A percentile compares a stretch with the other conserved stretches of the same genome.
Conservation (phyloP, 2,329 filamentous ascomycete genomes). For the Hirsutella minnesotensis region DNA sequence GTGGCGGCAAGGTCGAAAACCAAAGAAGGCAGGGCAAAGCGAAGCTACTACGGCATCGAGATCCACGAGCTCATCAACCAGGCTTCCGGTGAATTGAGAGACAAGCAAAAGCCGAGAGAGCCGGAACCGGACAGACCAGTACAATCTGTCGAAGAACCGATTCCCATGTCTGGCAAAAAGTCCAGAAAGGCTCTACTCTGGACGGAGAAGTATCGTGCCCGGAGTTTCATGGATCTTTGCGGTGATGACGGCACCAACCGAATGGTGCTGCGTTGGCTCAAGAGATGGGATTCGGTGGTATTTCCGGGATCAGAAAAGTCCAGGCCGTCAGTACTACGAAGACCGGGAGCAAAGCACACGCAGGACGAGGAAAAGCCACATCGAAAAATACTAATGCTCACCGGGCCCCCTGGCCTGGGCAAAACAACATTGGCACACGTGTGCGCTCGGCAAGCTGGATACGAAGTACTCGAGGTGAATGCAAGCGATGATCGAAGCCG, state of each 20-base stretch:
- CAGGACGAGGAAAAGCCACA: slow-evolving; percentile 63
- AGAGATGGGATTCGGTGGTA: slow-evolving; percentile 84
- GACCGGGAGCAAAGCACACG: slow-evolving; percentile 29
- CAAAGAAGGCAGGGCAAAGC: slow-evolving; percentile 55
- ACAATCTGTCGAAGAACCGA: slow-evolving; percentile 28
- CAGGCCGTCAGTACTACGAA: slow-evolving; percentile 30
- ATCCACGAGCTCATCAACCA: slow-evolving; percentile 74
- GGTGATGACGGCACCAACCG: slow-evolving; percentile 92
- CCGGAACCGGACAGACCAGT: slow-evolving; percentile 21
- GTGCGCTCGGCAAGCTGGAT: slow-evolving; percentile 87
- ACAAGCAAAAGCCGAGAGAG: slow-evolving; percentile 15
- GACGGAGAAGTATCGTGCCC: slow-evolving; percentile 95
- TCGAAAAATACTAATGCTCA: slow-evolving; percentile 78
- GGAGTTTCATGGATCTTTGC: slow-evolving; percentile 82
- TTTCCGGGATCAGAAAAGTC: slow-evolving; percentile 65
- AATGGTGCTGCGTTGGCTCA: slow-evolving; percentile 82
- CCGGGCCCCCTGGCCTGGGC: slow-evolving; percentile 83
- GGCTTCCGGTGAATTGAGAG: slow-evolving; percentile 47
- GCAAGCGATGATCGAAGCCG: slow-evolving; percentile 89
- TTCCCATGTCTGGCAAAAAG: slow-evolving; percentile 19
- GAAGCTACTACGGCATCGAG: slow-evolving; percentile 83
- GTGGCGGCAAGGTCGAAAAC: slow-evolving; percentile 56
- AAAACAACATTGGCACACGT: slow-evolving; percentile 97
- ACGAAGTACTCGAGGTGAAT: slow-evolving; percentile 95
- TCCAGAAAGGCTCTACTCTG: slow-evolving; percentile 55